Conservation (phyloP, 768 basidiomycete species). For the Leccinum incarnatum region DNA sequence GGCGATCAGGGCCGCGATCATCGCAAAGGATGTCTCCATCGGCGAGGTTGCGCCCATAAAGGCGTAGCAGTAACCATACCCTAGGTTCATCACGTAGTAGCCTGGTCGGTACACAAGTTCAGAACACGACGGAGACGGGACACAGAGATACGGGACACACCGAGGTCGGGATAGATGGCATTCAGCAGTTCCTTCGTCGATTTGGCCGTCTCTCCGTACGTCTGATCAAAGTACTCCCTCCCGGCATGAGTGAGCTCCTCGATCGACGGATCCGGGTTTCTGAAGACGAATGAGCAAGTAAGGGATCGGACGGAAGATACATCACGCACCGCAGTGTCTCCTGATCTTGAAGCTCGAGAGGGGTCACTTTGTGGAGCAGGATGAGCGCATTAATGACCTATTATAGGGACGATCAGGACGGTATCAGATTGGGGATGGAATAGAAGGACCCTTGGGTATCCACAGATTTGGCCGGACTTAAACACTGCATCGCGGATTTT, state of each 20-base stretch:
- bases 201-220: slow-evolving; percentile 57
- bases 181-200: slow-evolving; percentile 47
- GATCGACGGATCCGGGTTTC: slow-evolving; percentile 41
- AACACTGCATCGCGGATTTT: slow-evolving; percentile 62
- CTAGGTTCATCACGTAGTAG: slow-evolving; percentile 52
- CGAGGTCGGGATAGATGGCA: slow-evolving; percentile 60
- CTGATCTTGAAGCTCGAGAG: slow-evolving; percentile 49
- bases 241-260: slow-evolving; percentile 45
- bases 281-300: slow-evolving; percentile 17
- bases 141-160: slow-evolving; percentile 32
- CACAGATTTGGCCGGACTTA: slow-evolving; percentile 56
- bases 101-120: slow-evolving; percentile 32
- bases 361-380: slow-evolving; percentile 49
- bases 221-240: slow-evolving; percentile 40
- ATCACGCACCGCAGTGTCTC: slow-evolving; percentile 42
- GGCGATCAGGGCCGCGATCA: slow-evolving; percentile 62
- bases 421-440: neutral
- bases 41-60: slow-evolving; percentile 45
- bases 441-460: slow-evolving; percentile 51
- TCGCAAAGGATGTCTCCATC: slow-evolving; percentile 56
- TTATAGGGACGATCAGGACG: neutral
- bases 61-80: slow-evolving; percentile 56
- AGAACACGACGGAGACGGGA: neutral
- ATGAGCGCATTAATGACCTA: slow-evolving; percentile 54
- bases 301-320: neutral